phyloP scores from a whole-genome alignment of 345 rosid species.

The Ricinus communis region DNA sequence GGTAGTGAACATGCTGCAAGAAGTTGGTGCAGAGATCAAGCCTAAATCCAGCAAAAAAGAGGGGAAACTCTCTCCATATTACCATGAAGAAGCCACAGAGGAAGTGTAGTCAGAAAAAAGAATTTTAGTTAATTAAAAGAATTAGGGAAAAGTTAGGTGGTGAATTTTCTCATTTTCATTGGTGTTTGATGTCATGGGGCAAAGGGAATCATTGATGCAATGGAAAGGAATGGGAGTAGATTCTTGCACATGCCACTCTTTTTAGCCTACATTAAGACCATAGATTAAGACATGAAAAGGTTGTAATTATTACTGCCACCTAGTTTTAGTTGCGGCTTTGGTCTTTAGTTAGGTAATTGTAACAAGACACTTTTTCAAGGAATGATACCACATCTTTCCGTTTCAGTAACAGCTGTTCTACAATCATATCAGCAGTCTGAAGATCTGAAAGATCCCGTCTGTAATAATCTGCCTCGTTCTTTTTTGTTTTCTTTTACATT shows the following conservation, averaged over 20 bases:
- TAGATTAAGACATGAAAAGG: slow-evolving; percentile 15
- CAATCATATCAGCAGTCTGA: neutral
- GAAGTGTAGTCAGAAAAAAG: slow-evolving; percentile 23
- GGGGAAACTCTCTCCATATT: slow-evolving; percentile 73
- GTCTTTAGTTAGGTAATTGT: slow-evolving; percentile 10
- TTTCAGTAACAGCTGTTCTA: slow-evolving; percentile 8
- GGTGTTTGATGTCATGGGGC: slow-evolving; percentile 15
- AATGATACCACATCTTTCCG: too few relatives aligned
- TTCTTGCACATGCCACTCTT: slow-evolving; percentile 2
- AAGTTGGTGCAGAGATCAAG: slow-evolving; percentile 36
- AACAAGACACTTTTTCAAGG: neutral
- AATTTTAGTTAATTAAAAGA: neutral
- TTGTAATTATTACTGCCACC: neutral
- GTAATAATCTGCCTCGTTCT: neutral
- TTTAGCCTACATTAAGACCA: slow-evolving; percentile 7
- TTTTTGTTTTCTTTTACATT: neutral
- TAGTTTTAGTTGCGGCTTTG: neutral
- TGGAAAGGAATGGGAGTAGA: neutral
- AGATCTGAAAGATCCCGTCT: neutral
- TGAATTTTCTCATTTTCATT: neutral
- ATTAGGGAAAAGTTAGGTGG: neutral
- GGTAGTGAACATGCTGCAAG: slow-evolving; percentile 85
- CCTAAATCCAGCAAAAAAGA: slow-evolving; percentile 35
- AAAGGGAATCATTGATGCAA: neutral
- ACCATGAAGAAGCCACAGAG: slow-evolving; percentile 46